Evolutionary conservation across 2,329 filamentous ascomycete species (phyloP).

Genomic region (Scytalidium lignicola): DNA sequence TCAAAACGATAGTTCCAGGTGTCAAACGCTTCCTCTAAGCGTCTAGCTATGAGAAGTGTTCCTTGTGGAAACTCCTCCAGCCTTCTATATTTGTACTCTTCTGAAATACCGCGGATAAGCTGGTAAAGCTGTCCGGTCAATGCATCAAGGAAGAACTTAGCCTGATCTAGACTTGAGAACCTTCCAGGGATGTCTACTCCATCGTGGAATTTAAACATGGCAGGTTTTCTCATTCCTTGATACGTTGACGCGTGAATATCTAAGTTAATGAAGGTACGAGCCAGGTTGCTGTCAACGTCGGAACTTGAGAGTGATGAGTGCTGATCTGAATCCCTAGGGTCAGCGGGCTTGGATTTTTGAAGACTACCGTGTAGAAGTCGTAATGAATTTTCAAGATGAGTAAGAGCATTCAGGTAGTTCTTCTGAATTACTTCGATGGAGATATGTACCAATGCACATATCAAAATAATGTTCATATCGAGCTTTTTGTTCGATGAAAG

Average conservation of each 20-base stretch:
- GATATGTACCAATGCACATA: background rate
- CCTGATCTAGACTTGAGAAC: background rate
- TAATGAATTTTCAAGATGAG: background rate
- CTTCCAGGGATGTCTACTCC: background rate
- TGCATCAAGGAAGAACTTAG: background rate
- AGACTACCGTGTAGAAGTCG: background rate
- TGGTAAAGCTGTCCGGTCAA: background rate
- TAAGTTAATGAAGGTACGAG: background rate
- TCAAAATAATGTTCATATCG: background rate
- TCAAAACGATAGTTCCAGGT: background rate
- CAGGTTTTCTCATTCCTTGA: background rate
- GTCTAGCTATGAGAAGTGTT: background rate
- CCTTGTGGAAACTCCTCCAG: background rate
- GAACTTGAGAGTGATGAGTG: background rate
- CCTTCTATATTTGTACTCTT: background rate
- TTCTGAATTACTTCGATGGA: background rate
- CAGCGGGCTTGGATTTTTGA: background rate
- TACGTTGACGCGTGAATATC: background rate
- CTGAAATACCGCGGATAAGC: background rate
- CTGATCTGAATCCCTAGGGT: background rate
- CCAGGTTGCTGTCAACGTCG: background rate
- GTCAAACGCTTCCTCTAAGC: background rate
- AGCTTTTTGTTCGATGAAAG: background rate
- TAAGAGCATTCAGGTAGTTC: background rate
- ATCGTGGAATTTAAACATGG: background rate